Conservation (phyloP, 805 yeast genomes). For the Myxozyma mucilagina region DNA sequence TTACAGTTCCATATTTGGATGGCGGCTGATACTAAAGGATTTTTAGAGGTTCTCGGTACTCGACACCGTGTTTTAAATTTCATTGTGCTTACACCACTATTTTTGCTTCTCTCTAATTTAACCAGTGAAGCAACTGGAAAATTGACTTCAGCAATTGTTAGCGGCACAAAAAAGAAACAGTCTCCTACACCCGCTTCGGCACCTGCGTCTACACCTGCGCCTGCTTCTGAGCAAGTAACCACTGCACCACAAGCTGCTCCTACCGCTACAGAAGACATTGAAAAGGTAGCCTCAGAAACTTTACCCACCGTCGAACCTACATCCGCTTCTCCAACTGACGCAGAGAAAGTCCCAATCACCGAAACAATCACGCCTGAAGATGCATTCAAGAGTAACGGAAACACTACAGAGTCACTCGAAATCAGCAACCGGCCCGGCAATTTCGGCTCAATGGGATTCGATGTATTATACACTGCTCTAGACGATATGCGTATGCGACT, state of each 20-base stretch:
- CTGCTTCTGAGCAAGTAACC: neutral
- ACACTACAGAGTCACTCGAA: neutral
- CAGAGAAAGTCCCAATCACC: neutral
- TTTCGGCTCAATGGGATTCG: conserved; percentile 2
- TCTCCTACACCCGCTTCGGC: conserved; percentile 13
- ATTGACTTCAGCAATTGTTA: conserved; percentile 23
- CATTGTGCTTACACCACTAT: conserved; percentile 26
- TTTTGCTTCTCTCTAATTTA: conserved; percentile 22
- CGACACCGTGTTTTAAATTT: conserved; percentile 11
- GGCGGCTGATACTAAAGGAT: conserved; percentile 35
- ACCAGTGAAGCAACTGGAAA: conserved; percentile 29
- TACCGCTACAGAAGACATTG: neutral
- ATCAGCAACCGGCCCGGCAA: neutral
- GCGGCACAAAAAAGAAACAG: conserved; percentile 11
- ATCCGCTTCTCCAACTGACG: neutral
- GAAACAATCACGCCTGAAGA: neutral
- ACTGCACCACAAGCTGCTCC: conserved; percentile 3
- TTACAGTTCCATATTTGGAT: conserved; percentile 36
- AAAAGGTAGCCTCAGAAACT: neutral
- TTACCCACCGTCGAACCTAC: conserved; percentile 4
- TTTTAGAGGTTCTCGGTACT: conserved; percentile 20
- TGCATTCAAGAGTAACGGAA: conserved; percentile 8
- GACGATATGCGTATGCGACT: conserved; percentile 23
- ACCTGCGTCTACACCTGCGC: neutral
- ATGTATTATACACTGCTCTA: conserved; percentile 3